Conservation (phyloP, 2,329 filamentous ascomycete genomes). For the Calonectria ilicicola region DNA sequence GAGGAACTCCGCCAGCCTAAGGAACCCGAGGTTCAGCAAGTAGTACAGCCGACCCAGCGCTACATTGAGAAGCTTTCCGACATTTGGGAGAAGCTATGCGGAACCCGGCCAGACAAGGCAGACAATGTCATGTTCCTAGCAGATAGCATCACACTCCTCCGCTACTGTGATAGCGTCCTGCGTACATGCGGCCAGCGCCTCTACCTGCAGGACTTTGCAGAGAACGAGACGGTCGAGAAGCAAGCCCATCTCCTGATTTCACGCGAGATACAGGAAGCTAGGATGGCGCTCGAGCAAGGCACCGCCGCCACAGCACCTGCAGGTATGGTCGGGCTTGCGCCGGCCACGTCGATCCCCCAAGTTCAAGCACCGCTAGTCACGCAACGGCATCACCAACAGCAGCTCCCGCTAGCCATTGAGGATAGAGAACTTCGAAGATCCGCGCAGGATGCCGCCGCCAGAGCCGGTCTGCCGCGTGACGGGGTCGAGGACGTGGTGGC, state of each 20-base stretch:
- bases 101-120: constrained; percentile 37
- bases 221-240: constrained; percentile 47
- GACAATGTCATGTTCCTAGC: constrained; percentile 46
- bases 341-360: background rate
- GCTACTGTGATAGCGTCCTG: constrained; percentile 50
- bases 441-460: constrained; percentile 16
- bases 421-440: constrained; percentile 15
- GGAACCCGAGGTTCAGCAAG: background rate
- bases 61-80: constrained; percentile 35
- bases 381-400: background rate
- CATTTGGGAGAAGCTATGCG: constrained; percentile 48
- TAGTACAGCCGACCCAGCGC: background rate
- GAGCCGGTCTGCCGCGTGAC: constrained; percentile 33
- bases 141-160: constrained; percentile 53
- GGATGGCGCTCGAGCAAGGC: constrained; percentile 20
- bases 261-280: constrained; percentile 34
- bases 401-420: constrained; percentile 5
- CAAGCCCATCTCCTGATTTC: constrained; percentile 44
- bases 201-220: constrained; percentile 50
- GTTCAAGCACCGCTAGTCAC: background rate
- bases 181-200: constrained; percentile 43
- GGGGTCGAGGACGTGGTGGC: constrained; percentile 46
- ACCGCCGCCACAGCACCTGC: background rate
- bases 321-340: background rate
- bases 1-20: constrained; percentile 21